Base-by-base conservation (phyloP, 495 filamentous ascomycete species). In the Hypoxylon trugodes region DNA sequence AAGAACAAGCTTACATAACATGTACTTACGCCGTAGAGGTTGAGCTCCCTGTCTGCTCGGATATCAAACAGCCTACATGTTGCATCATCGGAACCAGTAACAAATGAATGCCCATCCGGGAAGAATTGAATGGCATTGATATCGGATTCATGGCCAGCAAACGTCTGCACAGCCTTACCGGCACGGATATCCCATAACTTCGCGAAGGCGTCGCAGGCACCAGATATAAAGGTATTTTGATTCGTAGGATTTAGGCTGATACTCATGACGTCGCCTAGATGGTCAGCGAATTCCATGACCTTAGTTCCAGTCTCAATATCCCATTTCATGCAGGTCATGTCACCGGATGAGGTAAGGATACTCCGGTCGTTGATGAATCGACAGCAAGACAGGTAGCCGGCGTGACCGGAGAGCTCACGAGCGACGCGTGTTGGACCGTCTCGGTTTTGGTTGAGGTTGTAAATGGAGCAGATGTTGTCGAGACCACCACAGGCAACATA, bases 281-380 rank as follows among this genome's bases (percentile, higher is more conserved):
- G 95, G 81, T 98, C 95, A 70, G 95, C 96, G 63, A 98, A 98
- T 76, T 98, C 95, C 68, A 93, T 96, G 10, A 97, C 90, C 82
- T 98, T 98, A 41, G 91, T 89, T 19, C 96, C 96, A 0, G 95
- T 94, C 75, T 98, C 95, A 46, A 98, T 91, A 83, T 98, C 95
- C 95, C 95, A 98, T 69, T 98, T 89, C 90, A 98, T 97, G 81
- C 95, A 98, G 43, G 95, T 98, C 96, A 98, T 98, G 72, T 98
- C 95, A 46, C 95, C 95, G 10, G 95, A 98, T 10, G 95, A 98
- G 56, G 95, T 98, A 50, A 98, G 87, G 69, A 98, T 98, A 66
- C 91, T 90, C 67, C 94, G 89, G 81, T 98, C 95, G 75, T 96
- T 98, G 83, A 98, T 97, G 76, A 98, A 98, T 38, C 95, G 90